Evolutionary conservation across 2,329 filamentous ascomycete genomes (phyloP), one percentile per base, ranked within the genome.

Genomic region (Acrocalymma vagum): DNA sequence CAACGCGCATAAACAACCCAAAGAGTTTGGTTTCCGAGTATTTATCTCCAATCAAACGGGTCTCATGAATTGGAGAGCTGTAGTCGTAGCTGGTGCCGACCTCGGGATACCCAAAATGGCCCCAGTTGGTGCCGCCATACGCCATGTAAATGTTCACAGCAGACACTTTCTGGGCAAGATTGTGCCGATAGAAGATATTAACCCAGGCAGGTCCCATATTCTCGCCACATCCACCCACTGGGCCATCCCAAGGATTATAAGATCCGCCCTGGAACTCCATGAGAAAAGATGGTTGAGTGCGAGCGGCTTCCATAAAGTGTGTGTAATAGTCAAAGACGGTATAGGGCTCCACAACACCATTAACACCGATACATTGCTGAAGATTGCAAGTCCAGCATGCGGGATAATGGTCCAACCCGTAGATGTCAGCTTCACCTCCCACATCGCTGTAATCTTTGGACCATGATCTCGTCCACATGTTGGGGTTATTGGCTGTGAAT

Each of bases 121-220:
- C 79, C 79, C 78, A 82, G 45, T 78, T 81, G 0, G 79, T 81
- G 1, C 78, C 79, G n/a, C 79, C 79, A 51, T 71, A 79, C 0
- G 72, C 70, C 66, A 81, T 80, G 48, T 81, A 81, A 10, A 81
- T 43, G 29, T 70, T 80, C 22, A 78, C 63, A 9, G 79, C 56
- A 0, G 77, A 80, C 2, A 74, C 67, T 15, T 73, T 65, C 37
- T 80, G 77, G 5, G 72, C 79, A 39, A 81, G 73, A 35, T 80
- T 76, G 49, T 80, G 78, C 55, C 81, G 81, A 56, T 81, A 82
- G 40, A 78, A 82, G 1, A 82, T 74, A 59, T 81, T 78, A 2
- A 77, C 72, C 55, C 79, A 81, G 9, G 72, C 72, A 0, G 70
- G 63, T 14, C 65, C 70, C 22, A 77, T 75, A 29, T 79, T 74